A percentile compares a stretch with the other conserved stretches of the same genome.
phyloP scores from a whole-genome alignment of 805 yeast genomes.

The Barnettozyma populi region DNA sequence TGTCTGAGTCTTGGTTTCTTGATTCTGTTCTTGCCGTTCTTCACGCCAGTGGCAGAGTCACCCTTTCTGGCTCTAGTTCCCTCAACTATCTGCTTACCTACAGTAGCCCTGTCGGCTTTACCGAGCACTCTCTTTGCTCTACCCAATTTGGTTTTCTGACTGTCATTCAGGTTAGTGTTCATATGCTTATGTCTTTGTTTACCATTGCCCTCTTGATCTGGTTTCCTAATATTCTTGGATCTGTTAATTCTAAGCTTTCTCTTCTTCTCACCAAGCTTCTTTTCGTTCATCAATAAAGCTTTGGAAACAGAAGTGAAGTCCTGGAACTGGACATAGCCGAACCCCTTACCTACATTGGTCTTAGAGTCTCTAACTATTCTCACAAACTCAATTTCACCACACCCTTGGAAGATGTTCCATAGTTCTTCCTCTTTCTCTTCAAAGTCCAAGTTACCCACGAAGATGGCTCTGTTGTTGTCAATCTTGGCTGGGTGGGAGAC shows the following conservation, averaged over 20 bases:
- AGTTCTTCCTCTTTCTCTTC: slow-evolving; percentile 87
- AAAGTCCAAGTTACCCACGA: slow-evolving; percentile 91
- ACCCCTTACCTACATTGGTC: slow-evolving; percentile 95
- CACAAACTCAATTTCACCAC: slow-evolving; percentile 79
- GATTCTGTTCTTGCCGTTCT: slow-evolving; percentile 47
- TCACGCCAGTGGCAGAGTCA: slow-evolving; percentile 51
- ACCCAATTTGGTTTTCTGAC: slow-evolving; percentile 72
- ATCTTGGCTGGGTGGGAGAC: slow-evolving; percentile 87
- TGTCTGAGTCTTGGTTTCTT: slow-evolving; percentile 43
- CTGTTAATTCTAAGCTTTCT: slow-evolving; percentile 76
- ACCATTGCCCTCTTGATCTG: slow-evolving; percentile 11
- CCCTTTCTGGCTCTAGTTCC: slow-evolving; percentile 78
- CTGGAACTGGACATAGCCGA: slow-evolving; percentile 89
- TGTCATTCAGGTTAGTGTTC: slow-evolving; percentile 42
- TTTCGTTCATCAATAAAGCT: slow-evolving; percentile 73
- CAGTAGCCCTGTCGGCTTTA: slow-evolving; percentile 69
- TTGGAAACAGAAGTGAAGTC: slow-evolving; percentile 70
- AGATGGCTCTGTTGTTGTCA: slow-evolving; percentile 77
- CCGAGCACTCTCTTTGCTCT: slow-evolving; percentile 73
- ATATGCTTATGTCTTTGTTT: slow-evolving; percentile 14
- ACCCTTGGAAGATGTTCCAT: slow-evolving; percentile 69
- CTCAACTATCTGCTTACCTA: slow-evolving; percentile 56
- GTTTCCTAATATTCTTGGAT: slow-evolving; percentile 38
- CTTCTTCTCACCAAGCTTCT: slow-evolving; percentile 42
- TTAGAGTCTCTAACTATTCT: slow-evolving; percentile 88